Conservation (phyloP, 768 basidiomycete species). For the Rhodotorula paludigena region DNA sequence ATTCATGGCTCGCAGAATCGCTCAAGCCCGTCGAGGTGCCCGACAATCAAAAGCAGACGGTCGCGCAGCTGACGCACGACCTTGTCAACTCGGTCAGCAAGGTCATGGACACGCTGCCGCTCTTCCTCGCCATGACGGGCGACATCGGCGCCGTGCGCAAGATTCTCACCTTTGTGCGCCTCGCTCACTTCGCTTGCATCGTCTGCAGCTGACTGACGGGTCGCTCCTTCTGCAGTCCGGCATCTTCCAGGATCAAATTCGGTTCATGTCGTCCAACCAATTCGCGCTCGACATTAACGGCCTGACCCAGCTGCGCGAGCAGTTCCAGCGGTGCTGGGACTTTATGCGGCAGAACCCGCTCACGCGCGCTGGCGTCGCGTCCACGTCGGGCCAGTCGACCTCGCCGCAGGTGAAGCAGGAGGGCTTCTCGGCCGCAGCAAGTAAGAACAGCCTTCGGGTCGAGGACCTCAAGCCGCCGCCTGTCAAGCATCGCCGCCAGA, state of each 20-base stretch:
- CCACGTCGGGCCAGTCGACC: too few relatives aligned
- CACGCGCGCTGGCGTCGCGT: neutral
- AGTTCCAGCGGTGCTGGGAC: conserved; percentile 39
- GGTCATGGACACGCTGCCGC: conserved; percentile 37
- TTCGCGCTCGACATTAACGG: conserved; percentile 37
- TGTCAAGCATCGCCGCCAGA: conserved; percentile 32
- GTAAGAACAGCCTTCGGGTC: conserved; percentile 30
- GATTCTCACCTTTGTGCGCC: conserved; percentile 37
- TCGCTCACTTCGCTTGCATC: neutral
- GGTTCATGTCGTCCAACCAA: conserved; percentile 20
- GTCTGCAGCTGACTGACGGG: neutral
- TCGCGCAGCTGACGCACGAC: conserved; percentile 24
- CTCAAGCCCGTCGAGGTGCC: conserved; percentile 25
- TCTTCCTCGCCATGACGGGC: conserved; percentile 40
- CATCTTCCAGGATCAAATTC: conserved; percentile 40
- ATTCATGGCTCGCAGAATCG: conserved; percentile 5
- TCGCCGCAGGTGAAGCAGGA: conserved; percentile 14
- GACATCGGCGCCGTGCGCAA: conserved; percentile 19
- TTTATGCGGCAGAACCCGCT: conserved; percentile 32
- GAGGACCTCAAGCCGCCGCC: conserved; percentile 42
- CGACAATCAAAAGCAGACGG: conserved; percentile 20
- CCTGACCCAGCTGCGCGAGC: conserved; percentile 34
- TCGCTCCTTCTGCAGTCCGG: conserved; percentile 10
- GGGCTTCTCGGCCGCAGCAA: conserved; percentile 27
- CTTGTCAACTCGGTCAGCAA: conserved; percentile 35